These are phyloP conservation scores for Colletotrichum sp. DNA, from an alignment of 2,329 filamentous ascomycete genomes.

Conservation along the genomic window DNA sequence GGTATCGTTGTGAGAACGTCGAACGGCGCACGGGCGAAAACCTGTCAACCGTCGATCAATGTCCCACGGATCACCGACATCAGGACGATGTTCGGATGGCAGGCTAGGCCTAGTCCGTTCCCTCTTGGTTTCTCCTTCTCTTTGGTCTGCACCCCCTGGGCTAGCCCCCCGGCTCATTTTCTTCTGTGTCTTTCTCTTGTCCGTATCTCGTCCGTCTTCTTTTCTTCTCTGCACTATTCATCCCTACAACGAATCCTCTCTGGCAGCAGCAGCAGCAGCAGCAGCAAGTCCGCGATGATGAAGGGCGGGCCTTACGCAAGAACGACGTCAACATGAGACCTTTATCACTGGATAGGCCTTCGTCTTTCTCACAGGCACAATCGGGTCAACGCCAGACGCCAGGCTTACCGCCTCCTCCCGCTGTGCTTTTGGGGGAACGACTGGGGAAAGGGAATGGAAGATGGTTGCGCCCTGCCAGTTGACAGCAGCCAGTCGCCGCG, in stretches of 20 bases:
- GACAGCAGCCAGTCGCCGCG: neutral
- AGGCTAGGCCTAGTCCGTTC: neutral
- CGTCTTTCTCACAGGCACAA: neutral
- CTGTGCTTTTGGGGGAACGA: neutral
- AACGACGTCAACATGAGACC: slow-evolving; percentile 1
- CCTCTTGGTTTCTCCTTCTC: neutral
- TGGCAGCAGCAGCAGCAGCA: too few relatives aligned
- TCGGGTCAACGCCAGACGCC: neutral
- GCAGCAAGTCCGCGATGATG: neutral
- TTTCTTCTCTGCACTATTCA: neutral
- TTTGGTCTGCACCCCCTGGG: neutral
- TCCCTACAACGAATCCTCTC: neutral
- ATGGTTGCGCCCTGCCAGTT: neutral
- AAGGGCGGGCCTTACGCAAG: neutral
- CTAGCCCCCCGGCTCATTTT: neutral
- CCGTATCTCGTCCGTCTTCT: neutral
- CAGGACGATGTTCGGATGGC: slow-evolving; percentile 11
- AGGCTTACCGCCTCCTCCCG: neutral
- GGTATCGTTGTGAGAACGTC: neutral
- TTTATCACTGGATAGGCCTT: neutral
- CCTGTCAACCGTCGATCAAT: slow-evolving; percentile 13
- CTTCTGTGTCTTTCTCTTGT: neutral
- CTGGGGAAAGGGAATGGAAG: neutral
- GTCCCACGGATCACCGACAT: slow-evolving; percentile 14
- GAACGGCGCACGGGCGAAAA: slow-evolving; percentile 7